Percentiles rank a stretch among this genome's conserved stretches.
These are phyloP conservation scores for Rubroboletus pulcherrimus DNA, from an alignment of 768 basidiomycete genomes.

Conservation along the genomic window DNA sequence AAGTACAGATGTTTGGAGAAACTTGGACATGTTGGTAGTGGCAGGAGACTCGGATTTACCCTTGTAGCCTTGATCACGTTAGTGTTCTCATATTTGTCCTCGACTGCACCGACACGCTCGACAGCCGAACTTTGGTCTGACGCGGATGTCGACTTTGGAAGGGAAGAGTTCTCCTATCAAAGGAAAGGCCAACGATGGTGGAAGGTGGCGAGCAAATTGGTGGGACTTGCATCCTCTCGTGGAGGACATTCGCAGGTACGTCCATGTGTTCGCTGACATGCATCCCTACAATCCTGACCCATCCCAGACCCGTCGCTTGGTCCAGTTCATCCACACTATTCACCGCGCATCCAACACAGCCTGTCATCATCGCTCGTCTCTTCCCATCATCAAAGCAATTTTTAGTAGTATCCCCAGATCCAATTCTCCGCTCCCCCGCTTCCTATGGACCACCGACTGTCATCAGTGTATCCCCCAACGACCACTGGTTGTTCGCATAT, in stretches of 20 bases:
- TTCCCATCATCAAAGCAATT: constrained; percentile 72
- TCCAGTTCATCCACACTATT: constrained; percentile 66
- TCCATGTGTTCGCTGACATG: background rate
- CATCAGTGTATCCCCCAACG: constrained; percentile 55
- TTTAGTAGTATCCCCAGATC: constrained; percentile 49
- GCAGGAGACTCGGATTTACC: background rate
- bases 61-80: constrained; percentile 2
- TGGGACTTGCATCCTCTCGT: constrained; percentile 67
- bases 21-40: constrained; percentile 18
- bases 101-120: background rate
- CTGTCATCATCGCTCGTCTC: constrained; percentile 56
- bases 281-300: background rate
- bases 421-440: constrained; percentile 41
- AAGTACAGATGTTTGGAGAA: constrained; percentile 43
- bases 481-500: constrained; percentile 70
- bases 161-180: constrained; percentile 41
- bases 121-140: background rate
- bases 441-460: constrained; percentile 60
- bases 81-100: background rate
- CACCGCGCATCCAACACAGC: constrained; percentile 60
- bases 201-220: constrained; percentile 63
- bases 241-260: constrained; percentile 54
- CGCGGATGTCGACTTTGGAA: constrained; percentile 25
- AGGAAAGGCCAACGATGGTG: constrained; percentile 50
- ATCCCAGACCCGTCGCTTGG: constrained; percentile 65